Conservation (phyloP, 176 grass and related monocot species). For the Microstegium vimineum region DNA sequence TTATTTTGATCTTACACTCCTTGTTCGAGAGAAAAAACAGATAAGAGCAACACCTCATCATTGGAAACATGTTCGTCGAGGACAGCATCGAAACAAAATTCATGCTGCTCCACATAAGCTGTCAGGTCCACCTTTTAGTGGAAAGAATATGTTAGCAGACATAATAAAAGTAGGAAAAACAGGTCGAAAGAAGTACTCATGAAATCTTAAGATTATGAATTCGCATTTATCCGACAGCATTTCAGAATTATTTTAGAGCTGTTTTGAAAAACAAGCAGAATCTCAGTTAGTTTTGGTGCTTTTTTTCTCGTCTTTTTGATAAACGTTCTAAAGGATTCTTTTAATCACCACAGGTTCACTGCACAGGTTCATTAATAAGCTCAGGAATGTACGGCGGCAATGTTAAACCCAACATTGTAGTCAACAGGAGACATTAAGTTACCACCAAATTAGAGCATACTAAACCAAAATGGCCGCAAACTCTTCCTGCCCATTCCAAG, state of each 20-base stretch:
- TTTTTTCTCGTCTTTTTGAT: neutral
- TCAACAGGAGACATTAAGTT: neutral
- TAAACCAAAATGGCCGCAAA: neutral
- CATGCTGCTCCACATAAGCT: conserved; percentile 93
- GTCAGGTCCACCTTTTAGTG: conserved; percentile 87
- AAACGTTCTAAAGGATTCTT: neutral
- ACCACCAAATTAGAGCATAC: neutral
- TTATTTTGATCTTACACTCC: neutral
- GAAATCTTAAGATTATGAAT: conserved; percentile 3
- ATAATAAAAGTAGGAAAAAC: neutral
- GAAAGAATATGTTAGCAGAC: conserved; percentile 40
- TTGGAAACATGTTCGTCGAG: conserved; percentile 87
- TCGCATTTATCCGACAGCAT: neutral
- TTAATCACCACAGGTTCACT: neutral
- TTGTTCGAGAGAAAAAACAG: neutral
- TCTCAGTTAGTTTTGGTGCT: conserved; percentile 4
- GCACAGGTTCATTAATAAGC: neutral
- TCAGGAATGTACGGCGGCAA: conserved; percentile 1
- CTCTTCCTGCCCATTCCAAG: conserved; percentile 8
- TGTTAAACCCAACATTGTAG: neutral
- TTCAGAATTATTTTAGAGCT: conserved; percentile 6
- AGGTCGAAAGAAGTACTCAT: neutral
- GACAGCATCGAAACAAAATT: conserved; percentile 98
- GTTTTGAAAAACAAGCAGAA: neutral
- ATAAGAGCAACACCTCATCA: conserved; percentile 73